Evolutionary conservation across 2,329 filamentous ascomycete genomes (phyloP), one percentile per base, ranked within the genome.

Genomic region (Pochonia chlamydosporia): DNA sequence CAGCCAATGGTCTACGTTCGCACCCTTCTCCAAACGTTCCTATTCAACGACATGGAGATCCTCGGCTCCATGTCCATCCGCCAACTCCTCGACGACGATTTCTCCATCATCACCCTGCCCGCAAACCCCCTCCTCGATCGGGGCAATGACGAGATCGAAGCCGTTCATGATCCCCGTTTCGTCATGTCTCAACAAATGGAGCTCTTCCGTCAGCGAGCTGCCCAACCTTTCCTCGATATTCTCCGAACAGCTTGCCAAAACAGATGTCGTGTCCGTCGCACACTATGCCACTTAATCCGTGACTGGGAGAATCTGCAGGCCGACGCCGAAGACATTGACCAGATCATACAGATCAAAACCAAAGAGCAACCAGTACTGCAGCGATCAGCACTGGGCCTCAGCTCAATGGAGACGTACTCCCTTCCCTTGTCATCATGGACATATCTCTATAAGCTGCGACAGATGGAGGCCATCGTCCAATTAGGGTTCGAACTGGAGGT

Each of bases 401-500:
- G 67, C 1, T 73, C 71, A 43, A 69, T 68, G 3, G 77, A 84
- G 39, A 70, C 80, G 1, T 84, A 80, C 60, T 76, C 84, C 0
- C 85, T 87, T 44, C 84, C 89, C 0, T 74, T 97, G 1, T 89
- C 87, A 1, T 90, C 87, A 3, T 99, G 93, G 93, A 81, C 84
- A 0, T 95, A 92, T 58, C 79, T 91, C 50, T 88, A 95, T 66
- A 97, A 96, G 65, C 75, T 96, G n/a, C 81, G 79, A 25, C 81
- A 92, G 59, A 89, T 96, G 76, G 85, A 92, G 61, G 86, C 84
- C 73, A 85, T 95, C 40, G 76, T 96, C 14, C 87, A 96, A 60
- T 81, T 96, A 26, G 93, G 95, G 11, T 97, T 99, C 63, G 93
- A 99, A 66, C 82, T 96, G 11, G 85, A 92, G 37, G 80, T 96